Percentiles rank a stretch among this genome's conserved stretches.
These are phyloP conservation scores for Triangularia verruculosa DNA, from an alignment of 2,329 filamentous ascomycete genomes.

Conservation along the genomic window DNA sequence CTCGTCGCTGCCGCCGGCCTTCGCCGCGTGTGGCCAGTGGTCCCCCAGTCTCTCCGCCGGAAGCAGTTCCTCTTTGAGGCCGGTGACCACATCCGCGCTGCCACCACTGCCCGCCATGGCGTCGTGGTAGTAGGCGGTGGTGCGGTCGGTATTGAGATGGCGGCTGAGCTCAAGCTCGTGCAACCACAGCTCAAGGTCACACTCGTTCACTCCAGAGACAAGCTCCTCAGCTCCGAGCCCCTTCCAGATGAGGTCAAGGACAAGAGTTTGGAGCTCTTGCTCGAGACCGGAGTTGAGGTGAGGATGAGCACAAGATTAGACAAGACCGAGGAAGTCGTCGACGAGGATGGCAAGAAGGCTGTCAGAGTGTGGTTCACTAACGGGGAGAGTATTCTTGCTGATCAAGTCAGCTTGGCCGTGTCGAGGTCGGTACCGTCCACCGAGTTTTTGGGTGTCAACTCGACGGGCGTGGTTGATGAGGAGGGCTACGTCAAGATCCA, in stretches of 20 bases:
- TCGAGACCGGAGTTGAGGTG: slow-evolving; percentile 62
- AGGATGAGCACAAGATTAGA: slow-evolving; percentile 60
- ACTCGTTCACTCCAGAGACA: slow-evolving; percentile 68
- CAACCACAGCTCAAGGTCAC: slow-evolving; percentile 65
- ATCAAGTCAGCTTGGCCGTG: slow-evolving; percentile 67
- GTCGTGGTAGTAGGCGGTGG: slow-evolving; percentile 71
- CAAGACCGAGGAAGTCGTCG: slow-evolving; percentile 44
- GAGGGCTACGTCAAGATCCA: slow-evolving; percentile 65
- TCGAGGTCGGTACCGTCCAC: slow-evolving; percentile 62
- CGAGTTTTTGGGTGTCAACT: slow-evolving; percentile 49
- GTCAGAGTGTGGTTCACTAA: slow-evolving; percentile 56
- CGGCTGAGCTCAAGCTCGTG: slow-evolving; percentile 69
- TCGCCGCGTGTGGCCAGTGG: slow-evolving; percentile 66
- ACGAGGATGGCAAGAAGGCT: slow-evolving; percentile 41
- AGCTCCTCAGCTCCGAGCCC: slow-evolving; percentile 69
- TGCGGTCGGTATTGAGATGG: slow-evolving; percentile 80
- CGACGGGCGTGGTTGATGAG: slow-evolving; percentile 54
- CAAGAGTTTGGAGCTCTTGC: slow-evolving; percentile 54
- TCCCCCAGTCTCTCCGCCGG: slow-evolving; percentile 62
- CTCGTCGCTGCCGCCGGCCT: slow-evolving; percentile 71
- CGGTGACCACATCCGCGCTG: slow-evolving; percentile 54
- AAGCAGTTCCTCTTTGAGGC: slow-evolving; percentile 63
- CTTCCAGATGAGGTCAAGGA: slow-evolving; percentile 69
- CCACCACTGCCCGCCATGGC: slow-evolving; percentile 51
- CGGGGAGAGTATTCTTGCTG: slow-evolving; percentile 57